A percentile compares a stretch with the other conserved stretches of the same genome.
Conservation (phyloP, 2,329 filamentous ascomycete species). For the Diaporthe citrichinensis region DNA sequence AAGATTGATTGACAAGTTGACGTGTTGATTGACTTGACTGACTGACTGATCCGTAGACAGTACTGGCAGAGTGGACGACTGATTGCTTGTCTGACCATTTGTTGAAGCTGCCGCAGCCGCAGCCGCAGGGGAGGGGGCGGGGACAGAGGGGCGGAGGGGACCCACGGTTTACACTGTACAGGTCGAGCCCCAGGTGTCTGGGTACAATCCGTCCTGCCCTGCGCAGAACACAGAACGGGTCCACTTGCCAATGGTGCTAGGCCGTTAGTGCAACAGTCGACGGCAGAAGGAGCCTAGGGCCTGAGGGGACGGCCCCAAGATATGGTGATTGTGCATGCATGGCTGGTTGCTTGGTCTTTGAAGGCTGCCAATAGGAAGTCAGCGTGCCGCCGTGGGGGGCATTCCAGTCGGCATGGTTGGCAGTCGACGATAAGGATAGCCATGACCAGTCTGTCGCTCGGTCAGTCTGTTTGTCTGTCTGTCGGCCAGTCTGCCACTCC, state of each 20-base stretch:
- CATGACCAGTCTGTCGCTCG: not conserved
- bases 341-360: not conserved
- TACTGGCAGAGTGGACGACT: not conserved
- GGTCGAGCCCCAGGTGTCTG: not conserved
- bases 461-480: not conserved
- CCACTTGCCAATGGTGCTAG: slow-evolving; percentile 1
- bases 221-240: slow-evolving; percentile 12
- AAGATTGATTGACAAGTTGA: not conserved
- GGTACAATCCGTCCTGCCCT: slow-evolving; percentile 1
- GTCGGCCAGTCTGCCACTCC: not conserved
- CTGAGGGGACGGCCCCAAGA: slow-evolving; percentile 6
- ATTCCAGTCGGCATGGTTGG: not conserved
- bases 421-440: not conserved
- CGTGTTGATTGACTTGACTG: not conserved
- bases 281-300: not conserved
- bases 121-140: not conserved
- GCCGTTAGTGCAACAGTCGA: slow-evolving; percentile 7
- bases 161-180: not conserved
- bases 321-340: slow-evolving; percentile 25
- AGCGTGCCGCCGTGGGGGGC: not conserved
- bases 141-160: not conserved
- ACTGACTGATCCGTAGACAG: not conserved
- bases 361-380: not conserved
- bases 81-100: not conserved
- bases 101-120: not conserved